These are phyloP conservation scores for Pezicula rhizophila DNA, from an alignment of 2,329 filamentous ascomycete species.

Conservation along the genomic window DNA sequence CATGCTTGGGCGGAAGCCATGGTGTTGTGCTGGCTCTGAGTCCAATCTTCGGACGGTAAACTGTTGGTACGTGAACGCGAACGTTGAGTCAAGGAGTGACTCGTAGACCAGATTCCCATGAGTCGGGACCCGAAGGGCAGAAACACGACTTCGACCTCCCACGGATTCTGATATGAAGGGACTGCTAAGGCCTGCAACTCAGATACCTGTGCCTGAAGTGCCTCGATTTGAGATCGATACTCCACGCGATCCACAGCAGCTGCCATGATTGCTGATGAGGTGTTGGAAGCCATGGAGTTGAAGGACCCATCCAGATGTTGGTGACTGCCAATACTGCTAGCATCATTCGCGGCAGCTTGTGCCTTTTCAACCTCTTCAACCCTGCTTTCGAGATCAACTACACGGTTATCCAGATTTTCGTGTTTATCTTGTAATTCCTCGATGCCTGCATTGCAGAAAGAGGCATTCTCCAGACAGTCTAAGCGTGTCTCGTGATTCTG, in stretches of 20 bases:
- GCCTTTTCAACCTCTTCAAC: slow-evolving; percentile 54
- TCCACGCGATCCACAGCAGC: slow-evolving; percentile 30
- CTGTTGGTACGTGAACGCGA: slow-evolving; percentile 27
- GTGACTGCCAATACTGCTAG: slow-evolving; percentile 17
- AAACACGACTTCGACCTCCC: slow-evolving; percentile 72
- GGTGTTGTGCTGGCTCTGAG: slow-evolving; percentile 27
- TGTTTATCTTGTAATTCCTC: slow-evolving; percentile 65
- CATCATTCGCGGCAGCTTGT: slow-evolving; percentile 36
- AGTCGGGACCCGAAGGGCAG: slow-evolving; percentile 59
- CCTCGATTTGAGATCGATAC: slow-evolving; percentile 36
- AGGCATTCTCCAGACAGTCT: slow-evolving; percentile 63
- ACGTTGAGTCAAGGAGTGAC: slow-evolving; percentile 29
- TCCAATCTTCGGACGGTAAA: slow-evolving; percentile 41
- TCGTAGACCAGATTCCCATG: slow-evolving; percentile 46
- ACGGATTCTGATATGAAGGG: slow-evolving; percentile 58
- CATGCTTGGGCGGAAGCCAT: slow-evolving; percentile 21
- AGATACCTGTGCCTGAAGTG: slow-evolving; percentile 35
- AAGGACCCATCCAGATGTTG: slow-evolving; percentile 22
- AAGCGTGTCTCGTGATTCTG: slow-evolving; percentile 54
- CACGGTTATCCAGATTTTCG: slow-evolving; percentile 59
- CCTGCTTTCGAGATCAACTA: slow-evolving; percentile 63
- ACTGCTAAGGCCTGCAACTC: slow-evolving; percentile 28
- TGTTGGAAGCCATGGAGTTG: slow-evolving; percentile 27
- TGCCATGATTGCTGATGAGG: slow-evolving; percentile 30
- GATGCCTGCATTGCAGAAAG: slow-evolving; percentile 59